Evolutionary conservation across 2,329 filamentous ascomycete species (phyloP), one percentile per base, ranked within the genome.

Genomic region (Cladosporium oxysporum): DNA sequence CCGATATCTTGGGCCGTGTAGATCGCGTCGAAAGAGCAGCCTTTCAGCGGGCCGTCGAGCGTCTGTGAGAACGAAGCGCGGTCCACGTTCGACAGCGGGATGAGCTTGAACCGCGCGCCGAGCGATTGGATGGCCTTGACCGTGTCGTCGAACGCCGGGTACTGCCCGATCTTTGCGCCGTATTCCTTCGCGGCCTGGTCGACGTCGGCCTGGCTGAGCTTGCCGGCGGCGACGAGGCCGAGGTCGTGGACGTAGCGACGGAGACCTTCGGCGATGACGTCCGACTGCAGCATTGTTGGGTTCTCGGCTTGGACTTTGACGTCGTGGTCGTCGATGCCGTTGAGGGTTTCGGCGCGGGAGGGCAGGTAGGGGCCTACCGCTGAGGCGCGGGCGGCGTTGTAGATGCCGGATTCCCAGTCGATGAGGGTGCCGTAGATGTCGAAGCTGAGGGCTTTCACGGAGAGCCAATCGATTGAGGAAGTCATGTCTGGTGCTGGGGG

Each of bases 391-490:
- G 92, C 81, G 3, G 84, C 82, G 2, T 77, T 69, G 61, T 84
- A 77, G 65, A 92, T 84, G 66, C 90, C 90, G n/a, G 80, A 75
- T 76, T 92, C 89, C 90, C 90, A 92, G 80, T 93, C 90, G 67
- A 93, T 86, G 3, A 93, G 83, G 0, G 91, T 94, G 76, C 91
- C 90, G 76, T 91, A 93, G 80, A 90, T 88, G 78, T 94, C 91
- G 78, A 93, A 92, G 72, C 87, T 88, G 59, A 92, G 85, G 66
- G 86, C 77, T 63, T 75, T 76, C 67, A 75, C 64, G 18, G 71
- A 55, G 5, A 66, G 69, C 74, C 74, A 76, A 47, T 72, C 68
- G 52, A 75, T 72, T 62, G 47, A 6, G 44, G 72, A 67, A 53
- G 72, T 62, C 71, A 73, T 73, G 29, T 2, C 29, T n/a, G 10